Conservation (phyloP, 108 stramenopile species). For the Nannochloropsis oceanica region DNA sequence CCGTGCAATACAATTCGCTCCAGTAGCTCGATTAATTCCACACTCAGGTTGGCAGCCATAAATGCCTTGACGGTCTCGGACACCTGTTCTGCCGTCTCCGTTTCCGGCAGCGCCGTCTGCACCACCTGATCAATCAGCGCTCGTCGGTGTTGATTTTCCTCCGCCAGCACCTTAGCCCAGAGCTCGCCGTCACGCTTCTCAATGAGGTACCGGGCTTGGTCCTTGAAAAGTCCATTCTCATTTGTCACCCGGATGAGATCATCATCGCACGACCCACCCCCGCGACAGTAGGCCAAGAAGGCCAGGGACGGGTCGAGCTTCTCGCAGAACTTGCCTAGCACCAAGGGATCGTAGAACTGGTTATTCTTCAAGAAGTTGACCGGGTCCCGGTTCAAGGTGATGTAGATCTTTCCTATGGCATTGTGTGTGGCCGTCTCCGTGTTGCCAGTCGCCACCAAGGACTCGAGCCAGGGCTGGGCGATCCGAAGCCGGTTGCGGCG, state of each 20-base stretch:
- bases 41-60: slow-evolving; percentile 97
- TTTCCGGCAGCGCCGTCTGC: slow-evolving; percentile 98
- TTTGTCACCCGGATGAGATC: slow-evolving; percentile 88
- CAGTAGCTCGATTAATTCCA: slow-evolving; percentile 92
- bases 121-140: slow-evolving; percentile 92
- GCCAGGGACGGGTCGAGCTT: slow-evolving; percentile 96
- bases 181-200: slow-evolving; percentile 92
- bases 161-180: slow-evolving; percentile 86
- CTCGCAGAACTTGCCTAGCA: slow-evolving; percentile 96
- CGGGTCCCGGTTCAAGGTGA: slow-evolving; percentile 95
- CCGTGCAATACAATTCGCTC: slow-evolving; percentile 98
- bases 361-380: slow-evolving; percentile 94
- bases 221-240: slow-evolving; percentile 92
- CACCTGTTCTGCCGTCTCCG: slow-evolving; percentile 91
- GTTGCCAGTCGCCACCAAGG: slow-evolving; percentile 95
- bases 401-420: slow-evolving; percentile 99
- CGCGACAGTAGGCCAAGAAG: slow-evolving; percentile 94
- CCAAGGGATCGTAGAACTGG: slow-evolving; percentile 99
- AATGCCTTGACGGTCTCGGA: slow-evolving; percentile 99
- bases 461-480: slow-evolving; percentile 78
- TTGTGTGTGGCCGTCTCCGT: slow-evolving; percentile 98
- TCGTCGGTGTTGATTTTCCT: slow-evolving; percentile 48
- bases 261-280: slow-evolving; percentile 93
- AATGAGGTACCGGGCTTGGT: slow-evolving; percentile 95
- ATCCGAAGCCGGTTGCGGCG: slow-evolving; percentile 34